phyloP scores from a whole-genome alignment of 2,329 filamentous ascomycete species.

The Diaporthe longicolla region DNA sequence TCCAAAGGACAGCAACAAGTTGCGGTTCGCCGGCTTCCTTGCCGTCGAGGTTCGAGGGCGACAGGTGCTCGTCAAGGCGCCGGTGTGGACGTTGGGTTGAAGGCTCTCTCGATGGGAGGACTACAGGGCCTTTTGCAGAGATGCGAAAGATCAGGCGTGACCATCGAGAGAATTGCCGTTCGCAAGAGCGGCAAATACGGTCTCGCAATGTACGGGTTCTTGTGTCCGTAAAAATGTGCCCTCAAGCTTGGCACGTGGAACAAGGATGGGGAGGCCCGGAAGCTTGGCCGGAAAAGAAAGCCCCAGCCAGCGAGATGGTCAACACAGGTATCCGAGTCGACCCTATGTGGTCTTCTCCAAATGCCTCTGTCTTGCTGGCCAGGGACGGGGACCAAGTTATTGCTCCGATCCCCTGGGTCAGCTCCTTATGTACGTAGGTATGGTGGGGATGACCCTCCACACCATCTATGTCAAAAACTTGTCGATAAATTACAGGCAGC shows the following conservation, averaged over 20 bases:
- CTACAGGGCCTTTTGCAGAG: neutral
- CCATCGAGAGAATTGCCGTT: neutral
- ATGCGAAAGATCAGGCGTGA: constrained; percentile 1
- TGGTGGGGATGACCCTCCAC: constrained; percentile 13
- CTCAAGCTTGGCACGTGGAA: neutral
- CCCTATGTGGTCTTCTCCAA: neutral
- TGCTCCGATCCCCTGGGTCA: neutral
- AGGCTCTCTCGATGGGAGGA: neutral
- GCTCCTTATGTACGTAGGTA: neutral
- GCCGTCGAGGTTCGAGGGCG: constrained; percentile 81
- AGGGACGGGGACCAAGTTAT: neutral
- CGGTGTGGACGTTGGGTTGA: constrained; percentile 74
- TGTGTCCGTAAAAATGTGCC: neutral
- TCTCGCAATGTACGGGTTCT: neutral
- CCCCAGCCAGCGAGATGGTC: neutral
- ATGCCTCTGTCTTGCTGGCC: neutral
- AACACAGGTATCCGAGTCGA: neutral
- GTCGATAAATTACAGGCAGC: constrained; percentile 4
- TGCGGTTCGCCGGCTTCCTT: constrained; percentile 83
- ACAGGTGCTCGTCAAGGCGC: constrained; percentile 82
- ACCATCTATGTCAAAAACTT: constrained; percentile 11
- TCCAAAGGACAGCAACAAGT: constrained; percentile 66
- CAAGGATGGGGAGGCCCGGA: neutral
- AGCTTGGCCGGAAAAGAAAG: neutral
- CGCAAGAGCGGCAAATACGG: neutral